A percentile compares a stretch with the other conserved stretches of the same genome.
phyloP scores from a whole-genome alignment of 192 early-diverging fungal species.

The Podila epigama region DNA sequence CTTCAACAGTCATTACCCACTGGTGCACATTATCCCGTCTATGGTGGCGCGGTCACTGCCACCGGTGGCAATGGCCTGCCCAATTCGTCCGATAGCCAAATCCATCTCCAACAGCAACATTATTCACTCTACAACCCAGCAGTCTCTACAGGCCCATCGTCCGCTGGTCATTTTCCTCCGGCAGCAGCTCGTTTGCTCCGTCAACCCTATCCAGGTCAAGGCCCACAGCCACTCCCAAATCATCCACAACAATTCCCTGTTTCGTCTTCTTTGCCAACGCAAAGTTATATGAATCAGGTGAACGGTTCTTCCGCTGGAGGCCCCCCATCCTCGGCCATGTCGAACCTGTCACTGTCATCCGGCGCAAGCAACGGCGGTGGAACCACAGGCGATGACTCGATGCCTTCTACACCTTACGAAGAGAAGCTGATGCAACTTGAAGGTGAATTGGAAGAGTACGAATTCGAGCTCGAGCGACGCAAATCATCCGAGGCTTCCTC shows the following conservation, averaged over 20 bases:
- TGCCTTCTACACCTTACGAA: slow-evolving; percentile 13
- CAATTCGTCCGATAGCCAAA: not conserved
- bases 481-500: slow-evolving; percentile 2
- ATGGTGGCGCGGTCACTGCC: not conserved
- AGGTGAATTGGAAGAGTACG: slow-evolving; percentile 30
- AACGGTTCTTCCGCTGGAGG: not conserved
- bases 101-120: slow-evolving; percentile 3
- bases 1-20: not conserved
- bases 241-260: not conserved
- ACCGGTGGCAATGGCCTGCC: not conserved
- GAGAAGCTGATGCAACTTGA: slow-evolving; percentile 32
- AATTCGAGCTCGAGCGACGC: slow-evolving; percentile 14
- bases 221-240: not conserved
- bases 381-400: not conserved
- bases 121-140: slow-evolving; percentile 10
- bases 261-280: not conserved
- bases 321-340: not conserved
- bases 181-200: not conserved
- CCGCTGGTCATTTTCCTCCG: slow-evolving; percentile 3
- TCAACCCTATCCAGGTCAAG: not conserved
- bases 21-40: slow-evolving; percentile 7
- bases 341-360: not conserved
- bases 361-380: not conserved
- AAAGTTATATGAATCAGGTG: not conserved
- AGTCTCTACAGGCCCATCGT: slow-evolving; percentile 6